These are phyloP conservation scores for Fistulina hepatica DNA, from an alignment of 1,284 basidiomycete genomes.

Conservation along the genomic window DNA sequence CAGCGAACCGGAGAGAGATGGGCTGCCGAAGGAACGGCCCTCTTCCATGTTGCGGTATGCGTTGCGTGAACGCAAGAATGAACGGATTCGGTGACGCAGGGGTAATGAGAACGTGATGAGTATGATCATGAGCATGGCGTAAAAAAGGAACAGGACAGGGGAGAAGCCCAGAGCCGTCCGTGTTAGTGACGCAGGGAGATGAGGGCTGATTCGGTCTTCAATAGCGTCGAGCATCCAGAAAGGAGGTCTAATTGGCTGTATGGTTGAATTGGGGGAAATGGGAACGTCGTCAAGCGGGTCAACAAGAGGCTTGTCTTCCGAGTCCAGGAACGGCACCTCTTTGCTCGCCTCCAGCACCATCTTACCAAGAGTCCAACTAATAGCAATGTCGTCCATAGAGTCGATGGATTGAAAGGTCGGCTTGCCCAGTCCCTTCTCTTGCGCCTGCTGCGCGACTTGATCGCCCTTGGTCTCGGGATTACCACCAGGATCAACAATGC, in stretches of 20 bases:
- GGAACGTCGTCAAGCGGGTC: constrained; percentile 61
- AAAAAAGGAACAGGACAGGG: constrained; percentile 47
- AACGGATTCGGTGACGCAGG: constrained; percentile 42
- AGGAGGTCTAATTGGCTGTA: constrained; percentile 50
- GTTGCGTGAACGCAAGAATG: constrained; percentile 34
- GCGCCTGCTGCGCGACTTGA: constrained; percentile 62
- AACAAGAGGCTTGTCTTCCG: constrained; percentile 41
- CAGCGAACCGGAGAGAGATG: not conserved
- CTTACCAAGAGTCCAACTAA: constrained; percentile 97
- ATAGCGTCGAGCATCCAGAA: constrained; percentile 48
- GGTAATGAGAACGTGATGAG: constrained; percentile 38
- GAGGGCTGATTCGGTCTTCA: constrained; percentile 51
- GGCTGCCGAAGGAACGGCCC: not conserved
- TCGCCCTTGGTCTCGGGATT: constrained; percentile 53
- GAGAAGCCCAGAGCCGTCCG: constrained; percentile 61
- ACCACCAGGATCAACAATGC: constrained; percentile 78
- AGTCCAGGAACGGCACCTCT: constrained; percentile 48
- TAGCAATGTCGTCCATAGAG: constrained; percentile 82
- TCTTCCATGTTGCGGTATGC: not conserved
- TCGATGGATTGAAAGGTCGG: constrained; percentile 89
- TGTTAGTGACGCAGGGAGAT: constrained; percentile 48
- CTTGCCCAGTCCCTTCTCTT: constrained; percentile 68
- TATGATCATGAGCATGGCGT: constrained; percentile 31
- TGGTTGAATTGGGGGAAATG: constrained; percentile 35
- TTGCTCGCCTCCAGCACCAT: constrained; percentile 96